Conservation (phyloP, 2,329 filamentous ascomycete species). For the Cephalotrichum gorgonifer region DNA sequence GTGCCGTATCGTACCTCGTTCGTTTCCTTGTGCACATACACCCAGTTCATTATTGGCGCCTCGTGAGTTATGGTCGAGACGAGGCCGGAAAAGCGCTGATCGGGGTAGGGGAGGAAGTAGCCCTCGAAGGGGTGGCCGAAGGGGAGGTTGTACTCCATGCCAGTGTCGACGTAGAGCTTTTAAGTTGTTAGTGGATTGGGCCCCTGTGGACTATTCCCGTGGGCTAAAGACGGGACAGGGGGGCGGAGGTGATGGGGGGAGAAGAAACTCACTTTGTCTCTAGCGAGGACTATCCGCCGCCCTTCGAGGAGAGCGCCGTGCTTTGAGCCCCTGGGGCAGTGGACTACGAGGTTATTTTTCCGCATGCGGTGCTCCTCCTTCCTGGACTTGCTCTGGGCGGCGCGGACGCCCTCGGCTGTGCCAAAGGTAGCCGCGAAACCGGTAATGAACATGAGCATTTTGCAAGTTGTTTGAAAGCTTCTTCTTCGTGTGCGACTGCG, state of each 20-base stretch:
- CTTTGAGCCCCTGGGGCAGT: slow-evolving; percentile 34
- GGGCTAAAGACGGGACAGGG: background rate
- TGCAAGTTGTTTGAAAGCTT: background rate
- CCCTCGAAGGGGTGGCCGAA: slow-evolving; percentile 42
- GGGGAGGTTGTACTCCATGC: slow-evolving; percentile 13
- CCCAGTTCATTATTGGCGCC: slow-evolving; percentile 40
- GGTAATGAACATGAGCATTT: slow-evolving; percentile 22
- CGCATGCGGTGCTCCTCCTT: slow-evolving; percentile 35
- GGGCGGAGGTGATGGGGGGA: background rate
- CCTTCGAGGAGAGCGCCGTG: slow-evolving; percentile 31
- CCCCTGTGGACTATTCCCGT: background rate
- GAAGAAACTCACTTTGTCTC: slow-evolving; percentile 22
- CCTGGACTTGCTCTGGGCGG: slow-evolving; percentile 32
- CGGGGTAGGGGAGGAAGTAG: slow-evolving; percentile 48
- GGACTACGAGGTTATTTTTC: slow-evolving; percentile 35
- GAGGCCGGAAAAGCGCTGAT: slow-evolving; percentile 32
- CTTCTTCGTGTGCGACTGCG: background rate
- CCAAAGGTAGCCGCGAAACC: slow-evolving; percentile 33
- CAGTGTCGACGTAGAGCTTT: slow-evolving; percentile 36
- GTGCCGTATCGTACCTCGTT: slow-evolving; percentile 35
- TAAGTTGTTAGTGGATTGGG: background rate
- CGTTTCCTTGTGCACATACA: slow-evolving; percentile 33
- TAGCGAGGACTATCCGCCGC: slow-evolving; percentile 31
- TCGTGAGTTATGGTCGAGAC: slow-evolving; percentile 37
- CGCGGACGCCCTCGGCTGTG: slow-evolving; percentile 33